Base-by-base conservation (phyloP, 139 green algal species). In the Edaphochlamys debaryana region DNA sequence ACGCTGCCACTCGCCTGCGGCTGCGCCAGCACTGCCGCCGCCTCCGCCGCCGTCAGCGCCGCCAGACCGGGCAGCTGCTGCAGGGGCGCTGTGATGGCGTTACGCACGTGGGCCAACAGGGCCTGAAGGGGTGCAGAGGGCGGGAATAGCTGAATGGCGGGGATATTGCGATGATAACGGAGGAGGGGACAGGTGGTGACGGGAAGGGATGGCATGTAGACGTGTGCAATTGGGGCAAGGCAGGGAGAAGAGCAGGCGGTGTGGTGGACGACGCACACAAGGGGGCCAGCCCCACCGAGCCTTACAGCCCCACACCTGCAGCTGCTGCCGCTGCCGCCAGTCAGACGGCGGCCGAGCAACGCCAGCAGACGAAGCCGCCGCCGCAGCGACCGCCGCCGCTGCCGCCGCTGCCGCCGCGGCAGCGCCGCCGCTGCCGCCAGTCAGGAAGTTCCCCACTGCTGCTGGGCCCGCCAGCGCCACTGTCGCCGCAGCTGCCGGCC, bases 11-110 rank as follows among this genome's bases (percentile, higher is more conserved):
- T 48, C 20, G 58, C 63, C 22, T 73, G 89, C 25, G 93, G 93
- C 41, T 82, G 77, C 37, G 77, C 52, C 27, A 92, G 72, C 50
- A 88, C 72, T 56, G 80, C 56, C 29, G 87, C 81, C 30, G 93
- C 90, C 81, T 96, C 93, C 25, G 93, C 92, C 36, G 88, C 84
- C 6, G 94, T 84, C 29, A 86, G 38, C 2, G 93, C 92, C 37
- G 83, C 58, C 41, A 89, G 41, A 27, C 85, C 73, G 22, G 93
- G 92, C 54, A 96, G 77, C 64, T 89, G 89, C 56, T 87, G 84
- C 70, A 92, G 87, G 40, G 88, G 88, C 37, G 48, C 30, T 4
- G 73, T 68, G 4, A 95, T 41, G 60, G 78, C 69, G 50, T 69
- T 73, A 20, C 87, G 69, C 29, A 96, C 54, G 25, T 67, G 88